These are phyloP conservation scores for Rhizoclosmatium hyalinum DNA, from an alignment of 371 early-diverging fungal species.

Conservation along the genomic window DNA sequence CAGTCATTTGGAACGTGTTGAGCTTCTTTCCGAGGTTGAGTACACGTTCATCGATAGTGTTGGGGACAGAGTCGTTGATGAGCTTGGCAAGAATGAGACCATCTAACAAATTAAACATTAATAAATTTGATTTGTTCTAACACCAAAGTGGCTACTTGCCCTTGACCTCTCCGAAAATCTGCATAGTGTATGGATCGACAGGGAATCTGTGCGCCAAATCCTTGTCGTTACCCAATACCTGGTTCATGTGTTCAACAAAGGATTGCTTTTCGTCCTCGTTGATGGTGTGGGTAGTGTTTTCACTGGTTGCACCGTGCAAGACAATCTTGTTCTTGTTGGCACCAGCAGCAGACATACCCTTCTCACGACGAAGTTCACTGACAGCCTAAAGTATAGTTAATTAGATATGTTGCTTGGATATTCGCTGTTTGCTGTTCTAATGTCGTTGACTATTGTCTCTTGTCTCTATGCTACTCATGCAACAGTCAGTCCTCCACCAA, in stretches of 20 bases:
- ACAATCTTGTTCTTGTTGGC: conserved; percentile 80
- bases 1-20: conserved; percentile 93
- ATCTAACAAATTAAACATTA: conserved; percentile 52
- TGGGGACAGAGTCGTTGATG: conserved; percentile 95
- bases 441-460: too few species aligned
- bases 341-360: conserved; percentile 38
- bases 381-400: conserved; percentile 36
- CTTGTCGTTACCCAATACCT: conserved; percentile 78
- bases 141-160: conserved; percentile 33
- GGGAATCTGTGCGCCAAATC: conserved; percentile 86
- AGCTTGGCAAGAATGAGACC: conserved; percentile 95
- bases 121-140: not conserved
- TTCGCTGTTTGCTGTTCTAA: not conserved
- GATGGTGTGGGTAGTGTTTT: conserved; percentile 91
- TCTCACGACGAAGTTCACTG: conserved; percentile 47
- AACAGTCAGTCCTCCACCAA: too few species aligned
- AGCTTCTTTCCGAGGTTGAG: conserved; percentile 84
- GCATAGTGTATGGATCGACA: conserved; percentile 91
- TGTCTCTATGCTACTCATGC: too few species aligned
- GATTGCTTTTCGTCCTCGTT: conserved; percentile 96
- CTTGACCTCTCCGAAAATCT: conserved; percentile 91
- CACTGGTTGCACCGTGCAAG: conserved; percentile 77
- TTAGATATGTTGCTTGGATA: not conserved
- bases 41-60: conserved; percentile 97
- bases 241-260: conserved; percentile 93